Evolutionary conservation across 1,139 yeast genomes (phyloP), one percentile per base, ranked within the genome.

Genomic region (Yamadazyma siamensis): DNA sequence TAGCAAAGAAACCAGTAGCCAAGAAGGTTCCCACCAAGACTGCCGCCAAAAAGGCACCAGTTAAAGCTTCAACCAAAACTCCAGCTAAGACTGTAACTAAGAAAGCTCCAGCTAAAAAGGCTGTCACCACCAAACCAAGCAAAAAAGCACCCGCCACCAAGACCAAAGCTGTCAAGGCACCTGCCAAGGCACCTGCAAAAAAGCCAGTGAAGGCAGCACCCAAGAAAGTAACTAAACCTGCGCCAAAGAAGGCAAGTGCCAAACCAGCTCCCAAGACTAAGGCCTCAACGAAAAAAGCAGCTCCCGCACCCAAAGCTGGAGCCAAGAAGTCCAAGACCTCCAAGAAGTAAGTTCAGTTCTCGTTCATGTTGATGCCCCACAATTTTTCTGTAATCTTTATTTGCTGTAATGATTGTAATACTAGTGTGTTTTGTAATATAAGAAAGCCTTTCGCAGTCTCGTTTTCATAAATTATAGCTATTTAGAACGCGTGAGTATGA

Each of bases 271-370:
- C 31, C 8, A 15, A 29, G 9, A 29, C 27, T 12, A 46, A 46
- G 21, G 27, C 21, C 12, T 15, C 24, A 33, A 31, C 43, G 34
- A 28, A 23, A 13, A 20, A 32, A 14, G 27, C 21, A 33, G 46
- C 44, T 27, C 41, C 49, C 27, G 29, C 49, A 22, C 49, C 38
- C 34, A 40, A 36, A 33, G 43, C 50, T 18, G 38, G 47, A 15
- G 29, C 53, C 16, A 54, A 52, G 46, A 51, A 50, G 39, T 50
- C 23, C 14, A 31, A 34, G 26, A 27, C 13, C 15, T 18, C 28
- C 7, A 41, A 39, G 39, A 46, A 47, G 35, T 42, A 34, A 41
- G n/a, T 18, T 18, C 7, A 18, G 10, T 18, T 18, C 22, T 23
- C n/a, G 15, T 9, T 18, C 25, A 19, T 26, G 13, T 16, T 22